A percentile compares a stretch with the other conserved stretches of the same genome.
phyloP scores from a whole-genome alignment of 179 eudicot species.

The Heliamphora pulchella region DNA sequence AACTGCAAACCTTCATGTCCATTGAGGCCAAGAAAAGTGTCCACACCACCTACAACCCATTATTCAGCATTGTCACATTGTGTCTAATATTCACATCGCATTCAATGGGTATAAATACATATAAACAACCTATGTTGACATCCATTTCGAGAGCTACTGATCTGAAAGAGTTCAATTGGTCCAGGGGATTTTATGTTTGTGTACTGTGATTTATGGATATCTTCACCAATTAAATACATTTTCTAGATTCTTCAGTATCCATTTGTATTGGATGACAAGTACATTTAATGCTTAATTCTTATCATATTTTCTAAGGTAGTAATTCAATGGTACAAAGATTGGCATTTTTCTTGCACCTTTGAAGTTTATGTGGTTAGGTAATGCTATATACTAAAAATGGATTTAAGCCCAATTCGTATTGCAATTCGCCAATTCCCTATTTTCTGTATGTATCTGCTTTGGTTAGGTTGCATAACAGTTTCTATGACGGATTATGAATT shows the following conservation, averaged over 20 bases:
- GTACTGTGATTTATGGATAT: not conserved
- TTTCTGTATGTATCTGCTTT: not conserved
- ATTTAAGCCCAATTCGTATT: not conserved
- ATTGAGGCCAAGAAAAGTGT: too few species aligned
- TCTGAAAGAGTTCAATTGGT: not conserved
- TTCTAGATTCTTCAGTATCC: not conserved
- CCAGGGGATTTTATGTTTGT: not conserved
- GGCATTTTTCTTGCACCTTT: not conserved
- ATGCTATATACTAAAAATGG: not conserved
- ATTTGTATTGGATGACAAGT: not conserved
- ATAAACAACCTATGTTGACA: not conserved
- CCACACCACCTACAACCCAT: too few species aligned
- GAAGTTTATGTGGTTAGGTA: not conserved
- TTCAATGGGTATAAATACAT: too few species aligned
- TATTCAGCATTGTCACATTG: too few species aligned
- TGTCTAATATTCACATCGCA: too few species aligned
- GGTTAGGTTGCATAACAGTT: not conserved
- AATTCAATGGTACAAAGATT: not conserved
- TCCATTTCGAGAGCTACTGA: not conserved
- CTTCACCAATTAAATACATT: not conserved
- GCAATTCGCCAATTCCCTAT: not conserved
- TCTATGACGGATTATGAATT: not conserved
- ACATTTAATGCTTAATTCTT: not conserved
- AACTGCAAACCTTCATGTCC: too few species aligned
- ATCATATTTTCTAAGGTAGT: not conserved